Percentiles rank a stretch among this genome's conserved stretches.
Conservation (phyloP, 169 alveolate genomes). For the Plasmodium billcollinsi region DNA sequence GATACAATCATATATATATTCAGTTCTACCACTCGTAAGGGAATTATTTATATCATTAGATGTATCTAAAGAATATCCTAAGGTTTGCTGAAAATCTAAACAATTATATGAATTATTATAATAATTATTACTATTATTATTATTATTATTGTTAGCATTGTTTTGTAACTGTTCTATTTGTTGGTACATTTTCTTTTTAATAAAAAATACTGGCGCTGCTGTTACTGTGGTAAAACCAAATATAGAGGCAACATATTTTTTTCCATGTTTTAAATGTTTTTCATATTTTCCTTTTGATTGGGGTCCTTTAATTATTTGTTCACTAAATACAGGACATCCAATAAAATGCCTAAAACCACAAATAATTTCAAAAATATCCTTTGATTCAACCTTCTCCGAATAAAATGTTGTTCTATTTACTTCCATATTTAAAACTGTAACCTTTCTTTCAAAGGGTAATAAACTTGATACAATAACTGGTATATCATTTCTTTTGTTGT, state of each 20-base stretch:
- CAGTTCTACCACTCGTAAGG: neutral
- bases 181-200: constrained; percentile 18
- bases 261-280: constrained; percentile 69
- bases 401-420: constrained; percentile 84
- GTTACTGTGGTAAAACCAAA: constrained; percentile 88
- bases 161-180: constrained; percentile 3
- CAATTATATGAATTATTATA: neutral
- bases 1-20: too few relatives aligned
- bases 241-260: constrained; percentile 85
- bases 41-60: neutral
- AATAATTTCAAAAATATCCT: constrained; percentile 88
- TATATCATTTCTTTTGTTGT: constrained; percentile 26
- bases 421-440: constrained; percentile 93
- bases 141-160: neutral
- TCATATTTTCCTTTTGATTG: constrained; percentile 85
- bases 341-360: constrained; percentile 94
- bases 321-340: constrained; percentile 87
- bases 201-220: constrained; percentile 77
- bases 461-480: constrained; percentile 92
- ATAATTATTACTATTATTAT: too few relatives aligned
- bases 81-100: neutral
- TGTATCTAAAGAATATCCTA: neutral
- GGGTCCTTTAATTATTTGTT: constrained; percentile 74
- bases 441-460: constrained; percentile 95
- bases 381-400: constrained; percentile 85